Conservation (phyloP, 2,329 filamentous ascomycete species). For the Colletotrichum sp. region DNA sequence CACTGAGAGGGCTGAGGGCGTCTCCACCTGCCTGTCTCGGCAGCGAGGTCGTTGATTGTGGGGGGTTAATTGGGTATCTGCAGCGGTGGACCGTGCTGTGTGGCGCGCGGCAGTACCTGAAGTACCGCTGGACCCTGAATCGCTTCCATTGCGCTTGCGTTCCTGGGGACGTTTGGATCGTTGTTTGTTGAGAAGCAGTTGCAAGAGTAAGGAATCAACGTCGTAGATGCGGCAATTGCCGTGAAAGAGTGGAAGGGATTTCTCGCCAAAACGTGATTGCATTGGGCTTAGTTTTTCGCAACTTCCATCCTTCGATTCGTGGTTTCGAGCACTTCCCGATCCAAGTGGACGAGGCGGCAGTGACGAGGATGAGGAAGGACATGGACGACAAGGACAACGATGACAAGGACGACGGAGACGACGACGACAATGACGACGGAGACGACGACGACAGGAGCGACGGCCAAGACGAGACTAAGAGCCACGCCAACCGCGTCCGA, state of each 20-base stretch:
- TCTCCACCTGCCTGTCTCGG: not conserved
- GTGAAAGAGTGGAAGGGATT: accelerated
- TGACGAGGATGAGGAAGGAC: not conserved
- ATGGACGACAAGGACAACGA: no score
- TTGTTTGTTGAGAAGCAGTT: not conserved
- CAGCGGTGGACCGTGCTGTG: not conserved
- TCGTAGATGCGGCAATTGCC: not conserved
- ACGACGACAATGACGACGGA: not conserved
- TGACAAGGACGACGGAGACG: not conserved
- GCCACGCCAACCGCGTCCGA: not conserved
- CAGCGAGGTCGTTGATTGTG: not conserved
- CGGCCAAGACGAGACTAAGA: not conserved
- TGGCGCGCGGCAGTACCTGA: not conserved
- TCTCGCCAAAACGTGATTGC: accelerated
- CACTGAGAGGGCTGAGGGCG: not conserved
- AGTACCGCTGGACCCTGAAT: not conserved
- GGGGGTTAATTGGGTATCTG: not conserved
- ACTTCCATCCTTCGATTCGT: not conserved
- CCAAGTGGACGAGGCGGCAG: not conserved
- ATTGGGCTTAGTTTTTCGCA: not conserved
- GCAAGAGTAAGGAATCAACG: accelerated
- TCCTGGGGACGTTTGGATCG: not conserved
- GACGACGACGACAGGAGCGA: not conserved
- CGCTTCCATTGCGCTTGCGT: not conserved
- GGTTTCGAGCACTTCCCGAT: not conserved